A percentile compares a stretch with the other conserved stretches of the same genome.
Conservation (phyloP, 2,329 filamentous ascomycete genomes). For the Cladosporium sphaerospermum region DNA sequence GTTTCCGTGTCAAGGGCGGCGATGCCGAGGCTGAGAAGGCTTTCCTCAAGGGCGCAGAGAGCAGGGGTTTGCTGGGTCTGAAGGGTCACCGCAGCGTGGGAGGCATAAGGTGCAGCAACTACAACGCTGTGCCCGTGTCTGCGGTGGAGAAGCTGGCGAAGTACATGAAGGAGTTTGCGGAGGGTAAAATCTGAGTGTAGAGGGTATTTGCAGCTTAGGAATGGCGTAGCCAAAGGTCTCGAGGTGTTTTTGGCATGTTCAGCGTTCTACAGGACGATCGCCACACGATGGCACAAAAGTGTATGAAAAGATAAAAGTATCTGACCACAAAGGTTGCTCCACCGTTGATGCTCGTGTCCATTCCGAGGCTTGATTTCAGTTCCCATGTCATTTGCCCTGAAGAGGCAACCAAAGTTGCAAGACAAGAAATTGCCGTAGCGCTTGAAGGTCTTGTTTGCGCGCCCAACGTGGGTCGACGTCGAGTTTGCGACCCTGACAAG, state of each 20-base stretch:
- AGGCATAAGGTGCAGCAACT: constrained; percentile 80
- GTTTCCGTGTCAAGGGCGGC: constrained; percentile 68
- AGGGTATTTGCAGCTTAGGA: background rate
- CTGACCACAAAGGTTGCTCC: too few species aligned
- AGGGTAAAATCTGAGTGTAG: constrained; percentile 8
- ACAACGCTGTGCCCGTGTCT: constrained; percentile 71
- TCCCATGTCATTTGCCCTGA: too few species aligned
- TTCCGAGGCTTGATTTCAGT: too few species aligned
- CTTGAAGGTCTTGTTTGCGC: too few species aligned
- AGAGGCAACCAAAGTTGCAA: too few species aligned
- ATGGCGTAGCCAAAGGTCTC: too few species aligned
- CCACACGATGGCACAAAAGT: too few species aligned
- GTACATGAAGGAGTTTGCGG: constrained; percentile 58
- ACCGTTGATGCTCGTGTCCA: too few species aligned
- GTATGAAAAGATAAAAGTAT: too few species aligned
- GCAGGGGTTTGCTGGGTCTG: constrained; percentile 65
- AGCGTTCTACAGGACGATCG: too few species aligned
- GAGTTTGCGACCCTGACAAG: background rate
- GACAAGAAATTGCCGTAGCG: too few species aligned
- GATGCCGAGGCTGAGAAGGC: constrained; percentile 64
- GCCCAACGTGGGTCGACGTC: background rate
- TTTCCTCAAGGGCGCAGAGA: constrained; percentile 69
- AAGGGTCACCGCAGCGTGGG: constrained; percentile 86
- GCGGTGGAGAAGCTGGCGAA: constrained; percentile 61
- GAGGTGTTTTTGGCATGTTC: too few species aligned